Percentiles rank a stretch among this genome's conserved stretches.
Conservation (phyloP, 352 stramenopile genomes). For the Globisporangium cystogenes region DNA sequence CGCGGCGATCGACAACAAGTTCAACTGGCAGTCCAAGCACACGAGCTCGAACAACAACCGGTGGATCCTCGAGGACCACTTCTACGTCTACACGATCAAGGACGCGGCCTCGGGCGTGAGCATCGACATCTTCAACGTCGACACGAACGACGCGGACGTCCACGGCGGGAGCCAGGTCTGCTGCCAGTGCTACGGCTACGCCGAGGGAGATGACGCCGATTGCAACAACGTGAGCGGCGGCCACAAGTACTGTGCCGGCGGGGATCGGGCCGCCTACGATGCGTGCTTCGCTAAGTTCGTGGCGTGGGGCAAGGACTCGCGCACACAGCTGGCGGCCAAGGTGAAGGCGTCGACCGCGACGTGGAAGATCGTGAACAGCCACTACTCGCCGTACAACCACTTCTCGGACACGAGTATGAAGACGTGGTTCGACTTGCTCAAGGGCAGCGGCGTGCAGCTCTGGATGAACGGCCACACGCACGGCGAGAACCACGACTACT, state of each 20-base stretch:
- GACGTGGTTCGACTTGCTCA: conserved; percentile 52
- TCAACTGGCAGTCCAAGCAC: conserved; percentile 69
- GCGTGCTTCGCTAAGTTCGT: conserved; percentile 60
- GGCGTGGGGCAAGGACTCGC: conserved; percentile 66
- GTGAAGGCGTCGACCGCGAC: conserved; percentile 56
- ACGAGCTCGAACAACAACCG: conserved; percentile 73
- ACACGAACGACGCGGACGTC: conserved; percentile 69
- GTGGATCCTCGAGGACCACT: conserved; percentile 80
- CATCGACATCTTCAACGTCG: conserved; percentile 85
- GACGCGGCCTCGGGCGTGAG: conserved; percentile 50
- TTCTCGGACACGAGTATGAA: conserved; percentile 49
- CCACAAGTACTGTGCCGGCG: conserved; percentile 45
- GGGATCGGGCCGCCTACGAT: conserved; percentile 47
- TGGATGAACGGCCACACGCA: conserved; percentile 77
- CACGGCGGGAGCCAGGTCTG: conserved; percentile 69
- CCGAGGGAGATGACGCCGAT: conserved; percentile 29
- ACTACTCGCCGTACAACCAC: conserved; percentile 78
- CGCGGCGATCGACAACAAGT: conserved; percentile 53
- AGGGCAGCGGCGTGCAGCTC: conserved; percentile 46
- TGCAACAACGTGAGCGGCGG: conserved; percentile 53
- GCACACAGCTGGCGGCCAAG: conserved; percentile 40
- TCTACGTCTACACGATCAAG: conserved; percentile 69
- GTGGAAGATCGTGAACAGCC: conserved; percentile 85
- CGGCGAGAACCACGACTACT: conserved; percentile 73
- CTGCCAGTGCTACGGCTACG: conserved; percentile 82